phyloP scores from a whole-genome alignment of 148 eudicot genomes.

The Vaccinium macrocarpon region DNA sequence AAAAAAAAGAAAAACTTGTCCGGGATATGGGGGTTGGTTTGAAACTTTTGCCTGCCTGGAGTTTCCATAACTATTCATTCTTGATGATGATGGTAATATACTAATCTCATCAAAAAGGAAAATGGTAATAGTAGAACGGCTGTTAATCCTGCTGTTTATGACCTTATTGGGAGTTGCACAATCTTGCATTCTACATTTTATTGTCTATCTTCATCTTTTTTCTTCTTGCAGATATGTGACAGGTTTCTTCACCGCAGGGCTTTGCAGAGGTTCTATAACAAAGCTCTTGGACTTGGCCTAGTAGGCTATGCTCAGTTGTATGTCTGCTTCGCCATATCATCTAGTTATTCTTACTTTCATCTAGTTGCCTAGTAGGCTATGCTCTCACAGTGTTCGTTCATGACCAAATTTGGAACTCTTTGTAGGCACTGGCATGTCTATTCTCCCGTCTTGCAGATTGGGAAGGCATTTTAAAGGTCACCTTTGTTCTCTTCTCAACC shows the following conservation, averaged over 20 bases:
- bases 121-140: neutral
- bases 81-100: neutral
- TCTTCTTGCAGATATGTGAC: conserved; percentile 64
- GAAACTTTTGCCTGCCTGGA: neutral
- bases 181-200: neutral
- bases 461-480: conserved; percentile 86
- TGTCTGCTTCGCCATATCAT: conserved; percentile 32
- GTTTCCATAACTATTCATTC: neutral
- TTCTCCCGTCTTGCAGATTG: conserved; percentile 92
- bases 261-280: conserved; percentile 66
- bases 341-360: neutral
- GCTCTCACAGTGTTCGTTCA: neutral
- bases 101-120: neutral
- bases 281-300: conserved; percentile 71
- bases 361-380: no score
- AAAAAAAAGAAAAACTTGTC: neutral
- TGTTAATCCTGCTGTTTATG: conserved; percentile 12
- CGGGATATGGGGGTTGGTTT: neutral
- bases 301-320: conserved; percentile 82
- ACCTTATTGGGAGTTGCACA: neutral
- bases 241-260: conserved; percentile 75
- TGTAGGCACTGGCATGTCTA: conserved; percentile 70
- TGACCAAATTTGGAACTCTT: conserved; percentile 17
- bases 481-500: neutral
- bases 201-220: conserved; percentile 12